These are phyloP conservation scores for Agaricus subrufescens DNA, from an alignment of 768 basidiomycete species.

Conservation along the genomic window DNA sequence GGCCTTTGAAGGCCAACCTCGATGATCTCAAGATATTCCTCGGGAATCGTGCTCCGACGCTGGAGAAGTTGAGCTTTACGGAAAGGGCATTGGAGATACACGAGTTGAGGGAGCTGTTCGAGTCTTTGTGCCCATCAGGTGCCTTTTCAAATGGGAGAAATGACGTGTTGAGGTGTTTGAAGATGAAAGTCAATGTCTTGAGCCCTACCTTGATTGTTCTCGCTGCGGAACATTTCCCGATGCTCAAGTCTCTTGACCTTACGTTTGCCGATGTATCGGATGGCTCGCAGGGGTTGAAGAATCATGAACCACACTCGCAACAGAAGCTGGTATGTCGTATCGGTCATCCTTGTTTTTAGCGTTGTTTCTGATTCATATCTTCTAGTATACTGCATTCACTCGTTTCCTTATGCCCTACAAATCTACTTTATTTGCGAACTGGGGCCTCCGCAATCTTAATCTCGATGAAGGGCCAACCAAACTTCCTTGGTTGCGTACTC, in stretches of 20 bases:
- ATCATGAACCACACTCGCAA: background rate
- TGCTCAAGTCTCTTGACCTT: constrained; percentile 8
- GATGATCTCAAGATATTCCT: constrained; percentile 26
- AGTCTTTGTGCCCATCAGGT: constrained; percentile 11
- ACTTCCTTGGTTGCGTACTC: constrained; percentile 3
- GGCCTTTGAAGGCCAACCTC: constrained; percentile 33
- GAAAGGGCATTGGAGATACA: constrained; percentile 27
- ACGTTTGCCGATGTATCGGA: constrained; percentile 2
- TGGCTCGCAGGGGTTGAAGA: background rate
- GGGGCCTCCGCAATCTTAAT: constrained; percentile 3
- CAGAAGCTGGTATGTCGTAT: constrained; percentile 10
- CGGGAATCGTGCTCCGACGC: constrained; percentile 19
- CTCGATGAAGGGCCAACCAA: background rate
- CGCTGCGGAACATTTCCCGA: constrained; percentile 4
- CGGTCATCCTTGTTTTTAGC: too few relatives aligned
- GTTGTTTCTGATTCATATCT: background rate
- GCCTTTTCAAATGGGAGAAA: background rate
- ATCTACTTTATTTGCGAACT: background rate
- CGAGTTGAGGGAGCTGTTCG: constrained; percentile 27
- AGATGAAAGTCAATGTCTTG: constrained; percentile 6
- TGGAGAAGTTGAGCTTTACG: constrained; percentile 30
- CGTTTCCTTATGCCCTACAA: background rate
- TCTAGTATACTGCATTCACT: background rate
- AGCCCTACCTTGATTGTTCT: constrained; percentile 1
- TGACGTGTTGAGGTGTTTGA: constrained; percentile 1